Conservation (phyloP, 176 grass and related monocot species). For the Triticum timopheevii region DNA sequence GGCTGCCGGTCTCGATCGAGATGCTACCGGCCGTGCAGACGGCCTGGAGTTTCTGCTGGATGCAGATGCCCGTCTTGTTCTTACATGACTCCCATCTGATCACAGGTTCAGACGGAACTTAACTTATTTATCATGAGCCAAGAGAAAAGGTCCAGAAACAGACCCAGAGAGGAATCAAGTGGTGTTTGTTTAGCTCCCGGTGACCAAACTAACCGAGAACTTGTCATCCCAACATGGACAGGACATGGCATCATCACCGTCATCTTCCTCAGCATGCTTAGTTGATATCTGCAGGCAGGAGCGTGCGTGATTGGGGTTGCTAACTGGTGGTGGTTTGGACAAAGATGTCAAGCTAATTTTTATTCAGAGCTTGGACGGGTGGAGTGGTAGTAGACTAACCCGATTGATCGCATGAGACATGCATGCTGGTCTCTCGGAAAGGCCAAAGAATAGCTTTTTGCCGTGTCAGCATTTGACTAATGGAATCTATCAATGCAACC, state of each 20-base stretch:
- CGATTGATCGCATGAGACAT: slow-evolving; percentile 21
- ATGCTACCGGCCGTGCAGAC: slow-evolving; percentile 10
- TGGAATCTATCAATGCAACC: slow-evolving; percentile 11
- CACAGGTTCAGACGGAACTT: background rate
- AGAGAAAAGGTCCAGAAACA: background rate
- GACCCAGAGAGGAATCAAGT: background rate
- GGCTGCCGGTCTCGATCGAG: background rate
- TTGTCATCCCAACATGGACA: slow-evolving; percentile 16
- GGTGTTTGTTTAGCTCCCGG: slow-evolving; percentile 5
- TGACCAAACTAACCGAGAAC: background rate
- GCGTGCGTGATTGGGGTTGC: background rate
- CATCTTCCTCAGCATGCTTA: background rate
- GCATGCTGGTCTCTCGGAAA: slow-evolving; percentile 20
- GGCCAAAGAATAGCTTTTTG: slow-evolving; percentile 29
- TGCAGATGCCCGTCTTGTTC: slow-evolving; percentile 20
- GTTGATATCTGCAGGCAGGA: background rate
- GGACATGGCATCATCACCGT: background rate
- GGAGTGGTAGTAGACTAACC: background rate
- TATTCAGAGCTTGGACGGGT: background rate
- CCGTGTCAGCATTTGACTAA: slow-evolving; percentile 17
- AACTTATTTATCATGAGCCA: background rate
- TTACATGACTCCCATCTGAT: background rate
- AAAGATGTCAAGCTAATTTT: background rate
- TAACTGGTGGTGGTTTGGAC: slow-evolving; percentile 25
- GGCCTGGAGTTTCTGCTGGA: slow-evolving; percentile 21